Evolutionary conservation across 2,329 filamentous ascomycete genomes (phyloP).

Genomic region (Penicillium nordicum): DNA sequence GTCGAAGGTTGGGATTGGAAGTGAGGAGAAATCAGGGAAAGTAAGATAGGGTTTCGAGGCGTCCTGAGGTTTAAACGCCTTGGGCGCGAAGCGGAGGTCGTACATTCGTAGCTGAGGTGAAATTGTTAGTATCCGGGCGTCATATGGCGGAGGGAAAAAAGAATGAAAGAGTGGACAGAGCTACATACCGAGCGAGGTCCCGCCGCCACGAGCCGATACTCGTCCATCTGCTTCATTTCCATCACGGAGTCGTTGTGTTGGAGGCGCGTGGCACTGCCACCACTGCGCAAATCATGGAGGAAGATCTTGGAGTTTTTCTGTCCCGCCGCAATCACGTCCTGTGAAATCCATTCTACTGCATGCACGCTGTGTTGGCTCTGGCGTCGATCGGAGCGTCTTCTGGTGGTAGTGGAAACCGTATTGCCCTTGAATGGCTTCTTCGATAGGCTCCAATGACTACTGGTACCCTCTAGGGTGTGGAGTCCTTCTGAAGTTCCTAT

Average conservation of each 20-base stretch:
- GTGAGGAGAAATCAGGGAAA: constrained; percentile 33
- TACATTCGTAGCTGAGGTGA: constrained; percentile 40
- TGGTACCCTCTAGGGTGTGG: constrained; percentile 30
- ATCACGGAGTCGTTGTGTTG: constrained; percentile 35
- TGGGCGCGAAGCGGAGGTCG: constrained; percentile 38
- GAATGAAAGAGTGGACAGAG: neutral
- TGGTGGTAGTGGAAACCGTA: neutral
- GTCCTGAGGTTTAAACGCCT: constrained; percentile 26
- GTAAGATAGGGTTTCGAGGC: constrained; percentile 34
- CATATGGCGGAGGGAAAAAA: neutral
- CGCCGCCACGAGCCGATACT: constrained; percentile 35
- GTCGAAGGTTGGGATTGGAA: constrained; percentile 34
- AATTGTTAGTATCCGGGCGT: neutral
- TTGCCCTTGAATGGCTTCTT: constrained; percentile 18
- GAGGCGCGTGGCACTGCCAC: constrained; percentile 30
- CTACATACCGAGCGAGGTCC: constrained; percentile 32
- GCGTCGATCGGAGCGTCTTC: neutral
- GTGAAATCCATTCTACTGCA: constrained; percentile 40
- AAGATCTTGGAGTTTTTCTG: constrained; percentile 34
- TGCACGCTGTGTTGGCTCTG: constrained; percentile 21
- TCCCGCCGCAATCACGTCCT: constrained; percentile 36
- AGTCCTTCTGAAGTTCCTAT: constrained; percentile 39
- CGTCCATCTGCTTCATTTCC: constrained; percentile 36
- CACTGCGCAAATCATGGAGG: constrained; percentile 37
- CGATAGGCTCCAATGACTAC: constrained; percentile 29